These are phyloP conservation scores for Salix caprea DNA, from an alignment of 345 rosid species.

Conservation along the genomic window DNA sequence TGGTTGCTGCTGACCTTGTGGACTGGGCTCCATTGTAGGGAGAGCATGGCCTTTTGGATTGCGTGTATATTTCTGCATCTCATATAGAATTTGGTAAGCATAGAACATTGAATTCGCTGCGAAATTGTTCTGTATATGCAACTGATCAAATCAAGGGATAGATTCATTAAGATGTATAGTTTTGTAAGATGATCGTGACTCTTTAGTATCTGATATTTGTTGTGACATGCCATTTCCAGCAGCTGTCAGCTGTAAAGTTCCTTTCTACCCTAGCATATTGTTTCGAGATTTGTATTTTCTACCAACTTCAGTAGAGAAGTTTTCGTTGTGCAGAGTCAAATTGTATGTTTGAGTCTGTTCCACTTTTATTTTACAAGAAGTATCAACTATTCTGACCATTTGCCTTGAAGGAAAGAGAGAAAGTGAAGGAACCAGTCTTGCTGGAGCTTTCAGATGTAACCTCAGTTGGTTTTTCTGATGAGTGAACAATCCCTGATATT, in stretches of 20 bases:
- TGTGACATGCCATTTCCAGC: not conserved
- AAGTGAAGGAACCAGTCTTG: not conserved
- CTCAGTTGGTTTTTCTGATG: not conserved
- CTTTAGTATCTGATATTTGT: not conserved
- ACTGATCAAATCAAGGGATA: not conserved
- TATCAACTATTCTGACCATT: not conserved
- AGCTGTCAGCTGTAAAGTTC: not conserved
- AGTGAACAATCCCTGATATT: not conserved
- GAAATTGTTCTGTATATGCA: not conserved
- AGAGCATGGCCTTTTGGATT: not conserved
- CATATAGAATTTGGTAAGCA: not conserved
- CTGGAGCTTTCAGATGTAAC: not conserved
- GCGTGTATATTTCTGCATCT: not conserved
- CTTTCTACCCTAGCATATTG: not conserved
- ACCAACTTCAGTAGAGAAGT: not conserved
- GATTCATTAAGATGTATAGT: not conserved
- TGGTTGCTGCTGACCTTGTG: not conserved
- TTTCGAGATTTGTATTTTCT: not conserved
- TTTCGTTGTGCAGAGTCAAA: not conserved
- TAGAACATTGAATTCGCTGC: not conserved
- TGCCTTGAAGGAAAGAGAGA: not conserved
- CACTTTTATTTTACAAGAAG: not conserved
- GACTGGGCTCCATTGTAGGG: not conserved
- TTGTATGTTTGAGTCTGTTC: not conserved
- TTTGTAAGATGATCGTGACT: not conserved